Conservation (phyloP, 345 rosid genomes). For the Stellera chamaejasme region DNA sequence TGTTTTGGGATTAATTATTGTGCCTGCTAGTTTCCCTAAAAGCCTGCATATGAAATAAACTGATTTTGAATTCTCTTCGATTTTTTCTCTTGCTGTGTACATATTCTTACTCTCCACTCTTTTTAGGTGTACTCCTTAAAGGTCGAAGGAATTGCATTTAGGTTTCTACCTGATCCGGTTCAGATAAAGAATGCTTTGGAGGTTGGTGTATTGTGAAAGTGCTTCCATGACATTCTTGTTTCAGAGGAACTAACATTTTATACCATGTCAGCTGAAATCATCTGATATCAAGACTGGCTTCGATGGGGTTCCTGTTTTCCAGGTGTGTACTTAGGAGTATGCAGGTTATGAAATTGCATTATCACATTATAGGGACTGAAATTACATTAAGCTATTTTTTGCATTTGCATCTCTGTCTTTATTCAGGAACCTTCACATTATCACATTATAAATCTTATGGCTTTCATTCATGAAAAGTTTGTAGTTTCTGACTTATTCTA, state of each 20-base stretch:
- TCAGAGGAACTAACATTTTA: background rate
- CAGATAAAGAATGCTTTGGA: slow-evolving; percentile 89
- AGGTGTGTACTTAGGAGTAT: slow-evolving; percentile 33
- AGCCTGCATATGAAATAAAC: too few relatives aligned
- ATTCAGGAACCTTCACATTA: too few relatives aligned
- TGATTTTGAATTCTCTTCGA: background rate
- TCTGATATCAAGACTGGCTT: slow-evolving; percentile 46
- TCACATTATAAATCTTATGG: too few relatives aligned
- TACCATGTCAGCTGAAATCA: slow-evolving; percentile 46
- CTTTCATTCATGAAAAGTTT: too few relatives aligned
- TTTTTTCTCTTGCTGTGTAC: background rate
- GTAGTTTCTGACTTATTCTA: slow-evolving; percentile 6
- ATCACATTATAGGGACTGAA: too few relatives aligned
- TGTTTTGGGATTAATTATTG: background rate
- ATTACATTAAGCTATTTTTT: background rate
- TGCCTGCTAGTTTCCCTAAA: background rate
- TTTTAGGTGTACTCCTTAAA: slow-evolving; percentile 73
- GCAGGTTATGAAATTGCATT: too few relatives aligned
- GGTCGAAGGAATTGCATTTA: slow-evolving; percentile 92
- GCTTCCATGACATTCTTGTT: background rate
- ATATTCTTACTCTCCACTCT: slow-evolving; percentile 5
- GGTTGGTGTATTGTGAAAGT: slow-evolving; percentile 34
- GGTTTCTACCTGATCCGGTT: slow-evolving; percentile 89
- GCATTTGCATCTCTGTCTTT: background rate
- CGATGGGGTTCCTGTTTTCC: slow-evolving; percentile 97